Evolutionary conservation across 106 monocot genomes (phyloP).

Genomic region (Platanthera zijinensis): DNA sequence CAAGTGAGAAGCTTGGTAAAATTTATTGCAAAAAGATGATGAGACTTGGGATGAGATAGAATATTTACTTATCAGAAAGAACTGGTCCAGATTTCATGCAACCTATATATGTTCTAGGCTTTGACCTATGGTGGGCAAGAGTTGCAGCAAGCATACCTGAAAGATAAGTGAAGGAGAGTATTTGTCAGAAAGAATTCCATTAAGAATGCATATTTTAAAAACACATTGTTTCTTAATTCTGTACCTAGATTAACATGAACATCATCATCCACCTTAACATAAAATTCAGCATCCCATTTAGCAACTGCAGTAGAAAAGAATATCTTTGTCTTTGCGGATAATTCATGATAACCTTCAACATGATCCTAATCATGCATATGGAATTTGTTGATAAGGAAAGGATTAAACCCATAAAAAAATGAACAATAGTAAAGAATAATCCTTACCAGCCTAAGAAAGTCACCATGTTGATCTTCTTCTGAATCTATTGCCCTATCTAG

Average conservation of each 20-base stretch:
- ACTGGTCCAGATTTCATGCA: conserved; percentile 93
- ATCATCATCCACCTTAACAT: conserved; percentile 14
- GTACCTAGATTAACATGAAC: conserved; percentile 11
- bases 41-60: background rate
- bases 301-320: conserved; percentile 11
- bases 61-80: conserved; percentile 59
- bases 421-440: background rate
- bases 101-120: conserved; percentile 57
- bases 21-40: background rate
- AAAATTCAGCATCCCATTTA: conserved; percentile 11
- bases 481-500: conserved; percentile 7
- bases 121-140: conserved; percentile 36
- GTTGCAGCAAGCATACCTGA: conserved; percentile 58
- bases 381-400: background rate
- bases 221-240: background rate
- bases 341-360: conserved; percentile 13
- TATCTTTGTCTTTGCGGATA: conserved; percentile 11
- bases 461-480: conserved; percentile 5
- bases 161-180: background rate
- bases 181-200: background rate
- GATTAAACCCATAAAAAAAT: background rate
- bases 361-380: background rate
- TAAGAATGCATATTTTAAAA: background rate
- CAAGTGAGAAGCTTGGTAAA: background rate
- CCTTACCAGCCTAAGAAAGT: conserved; percentile 8